Percentiles rank a stretch among this genome's conserved stretches.
Evolutionary conservation across 2,329 filamentous ascomycete genomes (phyloP).

Genomic region (Ascochyta clinopodiicola): DNA sequence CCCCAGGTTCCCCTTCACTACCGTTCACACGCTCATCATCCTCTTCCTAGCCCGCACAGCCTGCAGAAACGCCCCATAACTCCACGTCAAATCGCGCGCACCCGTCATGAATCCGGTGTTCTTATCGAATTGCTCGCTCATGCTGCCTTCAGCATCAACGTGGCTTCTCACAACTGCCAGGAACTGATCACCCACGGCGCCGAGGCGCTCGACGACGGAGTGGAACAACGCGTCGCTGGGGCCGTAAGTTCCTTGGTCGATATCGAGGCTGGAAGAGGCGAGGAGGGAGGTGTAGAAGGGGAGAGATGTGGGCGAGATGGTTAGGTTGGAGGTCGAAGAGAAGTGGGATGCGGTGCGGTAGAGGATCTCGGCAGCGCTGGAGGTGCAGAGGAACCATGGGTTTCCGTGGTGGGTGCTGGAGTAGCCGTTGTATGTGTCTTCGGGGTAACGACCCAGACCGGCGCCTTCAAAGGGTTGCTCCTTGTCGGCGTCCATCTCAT

Average conservation of each 20-base stretch:
- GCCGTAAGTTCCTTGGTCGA: constrained; percentile 33
- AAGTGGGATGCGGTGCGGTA: constrained; percentile 48
- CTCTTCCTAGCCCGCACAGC: constrained; percentile 46
- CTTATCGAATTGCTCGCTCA: constrained; percentile 55
- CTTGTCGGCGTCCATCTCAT: constrained; percentile 11
- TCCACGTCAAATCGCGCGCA: constrained; percentile 54
- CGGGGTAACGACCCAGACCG: constrained; percentile 53
- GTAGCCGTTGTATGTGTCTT: constrained; percentile 52
- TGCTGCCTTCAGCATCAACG: constrained; percentile 45
- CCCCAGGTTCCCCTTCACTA: not conserved
- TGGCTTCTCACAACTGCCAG: constrained; percentile 50
- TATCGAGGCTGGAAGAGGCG: constrained; percentile 29
- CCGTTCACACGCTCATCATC: not conserved
- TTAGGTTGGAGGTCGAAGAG: constrained; percentile 33
- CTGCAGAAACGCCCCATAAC: constrained; percentile 52
- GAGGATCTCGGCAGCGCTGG: constrained; percentile 49
- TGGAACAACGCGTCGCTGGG: constrained; percentile 38
- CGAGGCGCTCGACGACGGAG: constrained; percentile 41
- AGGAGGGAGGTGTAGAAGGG: constrained; percentile 50
- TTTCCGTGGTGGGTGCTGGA: constrained; percentile 44
- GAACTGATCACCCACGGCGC: constrained; percentile 50
- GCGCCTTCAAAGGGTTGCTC: constrained; percentile 36
- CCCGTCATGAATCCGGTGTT: constrained; percentile 50
- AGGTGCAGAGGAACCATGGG: constrained; percentile 54
- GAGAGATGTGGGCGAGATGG: constrained; percentile 37